Evolutionary conservation across 176 grass and related monocot species (phyloP).

Genomic region (Avena insularis): DNA sequence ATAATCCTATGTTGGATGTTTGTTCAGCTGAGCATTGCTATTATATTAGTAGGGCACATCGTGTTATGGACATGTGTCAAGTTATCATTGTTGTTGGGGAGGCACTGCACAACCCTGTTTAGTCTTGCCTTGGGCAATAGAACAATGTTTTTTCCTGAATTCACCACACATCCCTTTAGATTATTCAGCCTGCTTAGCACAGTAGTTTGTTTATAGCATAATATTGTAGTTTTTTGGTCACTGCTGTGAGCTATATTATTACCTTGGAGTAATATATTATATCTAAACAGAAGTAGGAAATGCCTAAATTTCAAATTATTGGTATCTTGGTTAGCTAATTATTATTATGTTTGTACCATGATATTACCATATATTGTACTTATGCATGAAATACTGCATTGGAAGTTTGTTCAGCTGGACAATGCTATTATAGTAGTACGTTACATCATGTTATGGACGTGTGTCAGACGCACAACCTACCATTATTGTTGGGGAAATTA

Average conservation of each 20-base stretch:
- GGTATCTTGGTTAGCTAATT: neutral
- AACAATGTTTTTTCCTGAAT: neutral
- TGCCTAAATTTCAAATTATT: neutral
- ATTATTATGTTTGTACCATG: neutral
- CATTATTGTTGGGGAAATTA: neutral
- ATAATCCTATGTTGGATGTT: neutral
- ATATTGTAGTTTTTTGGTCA: neutral
- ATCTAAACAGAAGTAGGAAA: neutral
- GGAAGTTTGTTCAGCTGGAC: neutral
- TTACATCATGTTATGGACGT: neutral
- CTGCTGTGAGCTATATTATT: neutral
- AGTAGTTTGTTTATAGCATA: neutral
- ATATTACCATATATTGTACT: neutral
- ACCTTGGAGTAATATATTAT: neutral
- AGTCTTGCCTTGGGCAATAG: neutral
- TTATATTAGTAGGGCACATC: neutral
- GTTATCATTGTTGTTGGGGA: neutral
- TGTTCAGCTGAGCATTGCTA: neutral
- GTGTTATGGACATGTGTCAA: neutral
- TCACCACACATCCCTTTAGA: neutral
- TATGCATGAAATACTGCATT: neutral
- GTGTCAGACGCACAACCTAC: neutral
- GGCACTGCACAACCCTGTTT: neutral
- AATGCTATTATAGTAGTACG: neutral
- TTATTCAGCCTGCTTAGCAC: neutral